Conservation (phyloP, 1,284 basidiomycete species). For the Peniophora sp. region DNA sequence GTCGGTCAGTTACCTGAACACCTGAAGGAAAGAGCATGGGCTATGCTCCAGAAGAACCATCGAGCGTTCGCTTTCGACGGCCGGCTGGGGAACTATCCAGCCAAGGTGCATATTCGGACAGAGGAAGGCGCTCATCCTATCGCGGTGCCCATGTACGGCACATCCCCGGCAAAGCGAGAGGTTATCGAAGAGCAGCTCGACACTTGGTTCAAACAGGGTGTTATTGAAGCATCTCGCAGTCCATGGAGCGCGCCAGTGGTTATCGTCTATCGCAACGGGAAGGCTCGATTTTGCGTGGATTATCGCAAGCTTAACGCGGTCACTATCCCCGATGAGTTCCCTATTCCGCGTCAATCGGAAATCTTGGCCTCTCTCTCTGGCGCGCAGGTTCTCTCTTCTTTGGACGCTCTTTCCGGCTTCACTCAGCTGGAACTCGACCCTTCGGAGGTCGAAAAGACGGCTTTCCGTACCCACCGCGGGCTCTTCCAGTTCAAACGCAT, state of each 20-base stretch:
- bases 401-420: slow-evolving; percentile 32
- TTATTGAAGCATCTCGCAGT: slow-evolving; percentile 19
- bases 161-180: slow-evolving; percentile 18
- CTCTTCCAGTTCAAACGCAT: slow-evolving; percentile 32
- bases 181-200: slow-evolving; percentile 22
- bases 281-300: slow-evolving; percentile 17
- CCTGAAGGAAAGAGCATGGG: background rate
- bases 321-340: slow-evolving; percentile 31
- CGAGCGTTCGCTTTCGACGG: slow-evolving; percentile 21
- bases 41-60: slow-evolving; percentile 8
- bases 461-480: slow-evolving; percentile 30
- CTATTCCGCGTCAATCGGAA: slow-evolving; percentile 28
- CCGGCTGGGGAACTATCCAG: slow-evolving; percentile 14
- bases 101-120: slow-evolving; percentile 12
- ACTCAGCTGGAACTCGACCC: slow-evolving; percentile 25
- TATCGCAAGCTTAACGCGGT: slow-evolving; percentile 23
- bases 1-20: slow-evolving; percentile 6
- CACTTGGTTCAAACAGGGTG: slow-evolving; percentile 9
- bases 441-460: slow-evolving; percentile 24
- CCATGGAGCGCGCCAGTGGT: slow-evolving; percentile 19
- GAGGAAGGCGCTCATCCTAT: slow-evolving; percentile 13
- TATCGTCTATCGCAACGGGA: slow-evolving; percentile 8
- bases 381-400: slow-evolving; percentile 22
- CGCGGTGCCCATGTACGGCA: slow-evolving; percentile 16
- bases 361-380: slow-evolving; percentile 27